Conservation (phyloP, 768 basidiomycete species). For the Mycena galopus region DNA sequence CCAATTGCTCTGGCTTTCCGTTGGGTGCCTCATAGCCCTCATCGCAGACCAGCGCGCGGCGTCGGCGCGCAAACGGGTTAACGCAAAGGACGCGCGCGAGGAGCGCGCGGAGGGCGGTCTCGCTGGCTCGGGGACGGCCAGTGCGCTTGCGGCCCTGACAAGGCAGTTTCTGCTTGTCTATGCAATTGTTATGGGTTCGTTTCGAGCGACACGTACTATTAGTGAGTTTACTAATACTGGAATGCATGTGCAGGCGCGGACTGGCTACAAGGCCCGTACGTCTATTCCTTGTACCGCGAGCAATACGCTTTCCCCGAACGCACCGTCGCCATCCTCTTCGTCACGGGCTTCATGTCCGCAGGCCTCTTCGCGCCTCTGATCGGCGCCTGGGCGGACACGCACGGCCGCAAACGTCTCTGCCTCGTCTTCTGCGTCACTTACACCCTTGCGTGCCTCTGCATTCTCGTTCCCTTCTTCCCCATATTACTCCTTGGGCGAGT, state of each 20-base stretch:
- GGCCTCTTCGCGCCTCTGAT: slow-evolving; percentile 78
- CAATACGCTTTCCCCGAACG: slow-evolving; percentile 75
- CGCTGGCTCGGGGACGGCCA: slow-evolving; percentile 30
- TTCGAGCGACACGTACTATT: slow-evolving; percentile 7
- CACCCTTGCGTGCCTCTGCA: slow-evolving; percentile 68
- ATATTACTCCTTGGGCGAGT: slow-evolving; percentile 73
- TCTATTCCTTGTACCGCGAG: slow-evolving; percentile 80
- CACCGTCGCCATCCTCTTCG: slow-evolving; percentile 77
- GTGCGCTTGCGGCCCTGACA: slow-evolving; percentile 48
- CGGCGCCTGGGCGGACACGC: slow-evolving; percentile 83
- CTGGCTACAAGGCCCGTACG: slow-evolving; percentile 86
- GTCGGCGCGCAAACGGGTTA: slow-evolving; percentile 39
- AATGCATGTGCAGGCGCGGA: slow-evolving; percentile 78
- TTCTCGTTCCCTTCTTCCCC: slow-evolving; percentile 68
- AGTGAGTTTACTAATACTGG: slow-evolving; percentile 12
- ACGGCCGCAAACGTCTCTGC: slow-evolving; percentile 77
- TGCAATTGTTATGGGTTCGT: slow-evolving; percentile 79
- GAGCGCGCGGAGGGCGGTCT: slow-evolving; percentile 48
- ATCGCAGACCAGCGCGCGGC: slow-evolving; percentile 45
- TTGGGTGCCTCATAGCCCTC: slow-evolving; percentile 48
- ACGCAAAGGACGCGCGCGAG: no score
- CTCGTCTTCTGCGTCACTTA: slow-evolving; percentile 80
- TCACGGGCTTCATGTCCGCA: slow-evolving; percentile 80
- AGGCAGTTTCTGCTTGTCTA: slow-evolving; percentile 75
- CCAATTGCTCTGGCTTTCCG: slow-evolving; percentile 51